Evolutionary conservation across 1,284 basidiomycete genomes (phyloP).

Genomic region (Porodaedalea pini): DNA sequence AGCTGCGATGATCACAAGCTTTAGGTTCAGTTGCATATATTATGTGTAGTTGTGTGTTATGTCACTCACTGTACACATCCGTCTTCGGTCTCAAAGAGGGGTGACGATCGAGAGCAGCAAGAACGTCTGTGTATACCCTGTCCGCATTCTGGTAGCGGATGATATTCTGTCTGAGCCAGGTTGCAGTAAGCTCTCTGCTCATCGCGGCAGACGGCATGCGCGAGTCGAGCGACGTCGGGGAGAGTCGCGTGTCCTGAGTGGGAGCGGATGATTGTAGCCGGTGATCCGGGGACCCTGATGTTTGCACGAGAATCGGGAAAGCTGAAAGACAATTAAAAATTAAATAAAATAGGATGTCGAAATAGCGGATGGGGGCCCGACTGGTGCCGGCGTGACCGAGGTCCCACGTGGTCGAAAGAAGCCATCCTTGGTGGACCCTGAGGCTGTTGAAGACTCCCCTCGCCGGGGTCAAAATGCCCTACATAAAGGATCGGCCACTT

Average conservation of each 20-base stretch:
- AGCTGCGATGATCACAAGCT: constrained; percentile 42
- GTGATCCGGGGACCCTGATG: not conserved
- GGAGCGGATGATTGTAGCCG: constrained; percentile 4
- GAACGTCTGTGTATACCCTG: constrained; percentile 57
- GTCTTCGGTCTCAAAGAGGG: constrained; percentile 81
- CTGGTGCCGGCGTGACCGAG: not conserved
- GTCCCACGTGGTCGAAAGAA: not conserved
- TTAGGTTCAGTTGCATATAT: constrained; percentile 21
- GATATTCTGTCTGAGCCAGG: constrained; percentile 75
- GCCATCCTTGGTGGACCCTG: not conserved
- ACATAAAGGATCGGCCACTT: constrained; percentile 5
- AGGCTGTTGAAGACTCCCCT: constrained; percentile 4
- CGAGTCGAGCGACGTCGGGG: not conserved
- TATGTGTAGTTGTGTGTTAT: constrained; percentile 1
- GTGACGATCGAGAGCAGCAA: constrained; percentile 56
- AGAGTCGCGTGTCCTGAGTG: not conserved
- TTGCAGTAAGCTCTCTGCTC: constrained; percentile 38
- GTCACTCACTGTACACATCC: constrained; percentile 81
- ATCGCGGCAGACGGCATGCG: constrained; percentile 19
- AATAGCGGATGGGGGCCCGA: not conserved
- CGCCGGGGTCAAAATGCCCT: constrained; percentile 6
- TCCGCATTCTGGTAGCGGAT: constrained; percentile 56
- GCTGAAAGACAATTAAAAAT: constrained; percentile 3
- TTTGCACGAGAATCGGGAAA: not conserved
- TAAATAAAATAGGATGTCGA: not conserved